Conservation (phyloP, 1,284 basidiomycete species). For the Cryptococcus sp. region DNA sequence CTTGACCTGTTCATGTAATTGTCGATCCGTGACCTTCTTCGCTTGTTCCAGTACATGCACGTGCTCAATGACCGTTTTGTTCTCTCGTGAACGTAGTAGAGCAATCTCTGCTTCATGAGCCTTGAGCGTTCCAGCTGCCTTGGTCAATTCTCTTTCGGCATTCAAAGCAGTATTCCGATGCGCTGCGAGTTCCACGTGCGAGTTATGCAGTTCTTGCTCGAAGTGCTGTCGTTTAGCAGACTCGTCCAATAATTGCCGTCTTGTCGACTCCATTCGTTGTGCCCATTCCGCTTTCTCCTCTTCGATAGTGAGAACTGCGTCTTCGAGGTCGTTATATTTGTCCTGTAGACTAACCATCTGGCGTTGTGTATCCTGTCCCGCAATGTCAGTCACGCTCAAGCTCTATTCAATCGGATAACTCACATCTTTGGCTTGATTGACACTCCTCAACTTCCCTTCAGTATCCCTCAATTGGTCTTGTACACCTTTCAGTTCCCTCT, state of each 20-base stretch:
- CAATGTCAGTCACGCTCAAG: not conserved
- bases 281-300: constrained; percentile 70
- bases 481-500: constrained; percentile 69
- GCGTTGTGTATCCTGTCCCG: not conserved
- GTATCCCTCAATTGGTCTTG: constrained; percentile 67
- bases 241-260: constrained; percentile 46
- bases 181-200: constrained; percentile 64
- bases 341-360: constrained; percentile 53
- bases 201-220: constrained; percentile 61
- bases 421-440: constrained; percentile 67
- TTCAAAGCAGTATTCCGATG: constrained; percentile 65
- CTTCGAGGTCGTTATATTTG: constrained; percentile 76
- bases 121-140: constrained; percentile 72
- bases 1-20: constrained; percentile 62
- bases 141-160: constrained; percentile 75
- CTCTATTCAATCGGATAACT: constrained; percentile 14
- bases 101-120: constrained; percentile 79
- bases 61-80: constrained; percentile 98
- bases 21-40: constrained; percentile 89
- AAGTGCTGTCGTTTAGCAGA: constrained; percentile 62
- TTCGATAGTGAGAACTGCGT: constrained; percentile 75
- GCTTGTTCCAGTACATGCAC: constrained; percentile 97
- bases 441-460: constrained; percentile 63
- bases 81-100: constrained; percentile 77
- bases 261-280: constrained; percentile 65